These are phyloP conservation scores for Phytopythium vexans DNA, from an alignment of 352 stramenopile species.

Conservation along the genomic window DNA sequence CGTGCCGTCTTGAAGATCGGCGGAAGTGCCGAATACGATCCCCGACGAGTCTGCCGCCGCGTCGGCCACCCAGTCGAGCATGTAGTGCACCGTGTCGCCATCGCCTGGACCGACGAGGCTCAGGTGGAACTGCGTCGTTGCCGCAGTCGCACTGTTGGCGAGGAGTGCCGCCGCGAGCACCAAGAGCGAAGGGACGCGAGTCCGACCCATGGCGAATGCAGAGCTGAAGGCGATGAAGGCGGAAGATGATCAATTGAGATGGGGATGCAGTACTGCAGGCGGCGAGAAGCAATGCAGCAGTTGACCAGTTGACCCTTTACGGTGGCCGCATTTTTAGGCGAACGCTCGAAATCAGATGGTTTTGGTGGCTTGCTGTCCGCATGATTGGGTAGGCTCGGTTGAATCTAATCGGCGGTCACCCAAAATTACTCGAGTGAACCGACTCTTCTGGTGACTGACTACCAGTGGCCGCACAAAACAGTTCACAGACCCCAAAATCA, in stretches of 20 bases:
- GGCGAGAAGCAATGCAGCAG: too few relatives aligned
- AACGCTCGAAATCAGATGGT: not conserved
- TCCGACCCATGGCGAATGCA: not conserved
- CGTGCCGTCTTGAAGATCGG: slow-evolving; percentile 25
- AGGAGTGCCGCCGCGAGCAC: not conserved
- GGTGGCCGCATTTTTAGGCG: not conserved
- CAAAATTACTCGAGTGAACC: not conserved
- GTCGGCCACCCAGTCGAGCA: slow-evolving; percentile 68
- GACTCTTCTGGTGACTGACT: not conserved
- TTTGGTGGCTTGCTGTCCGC: not conserved
- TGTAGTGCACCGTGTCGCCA: slow-evolving; percentile 44
- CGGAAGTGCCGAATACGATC: slow-evolving; percentile 39
- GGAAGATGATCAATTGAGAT: not conserved
- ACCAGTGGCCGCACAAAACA: too few relatives aligned
- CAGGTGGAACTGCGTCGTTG: slow-evolving; percentile 63
- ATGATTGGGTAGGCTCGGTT: not conserved
- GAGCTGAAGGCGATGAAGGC: not conserved
- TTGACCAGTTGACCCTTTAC: too few relatives aligned
- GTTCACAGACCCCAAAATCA: too few relatives aligned
- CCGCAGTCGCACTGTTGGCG: slow-evolving; percentile 1
- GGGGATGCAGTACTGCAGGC: too few relatives aligned
- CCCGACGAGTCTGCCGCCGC: slow-evolving; percentile 27
- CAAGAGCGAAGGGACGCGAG: not conserved
- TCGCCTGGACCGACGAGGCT: slow-evolving; percentile 35
- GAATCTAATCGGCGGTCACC: not conserved